A percentile compares a stretch with the other conserved stretches of the same genome.
Evolutionary conservation across 108 stramenopile genomes (phyloP).

Genomic region (Cyclostephanos invisitatus): DNA sequence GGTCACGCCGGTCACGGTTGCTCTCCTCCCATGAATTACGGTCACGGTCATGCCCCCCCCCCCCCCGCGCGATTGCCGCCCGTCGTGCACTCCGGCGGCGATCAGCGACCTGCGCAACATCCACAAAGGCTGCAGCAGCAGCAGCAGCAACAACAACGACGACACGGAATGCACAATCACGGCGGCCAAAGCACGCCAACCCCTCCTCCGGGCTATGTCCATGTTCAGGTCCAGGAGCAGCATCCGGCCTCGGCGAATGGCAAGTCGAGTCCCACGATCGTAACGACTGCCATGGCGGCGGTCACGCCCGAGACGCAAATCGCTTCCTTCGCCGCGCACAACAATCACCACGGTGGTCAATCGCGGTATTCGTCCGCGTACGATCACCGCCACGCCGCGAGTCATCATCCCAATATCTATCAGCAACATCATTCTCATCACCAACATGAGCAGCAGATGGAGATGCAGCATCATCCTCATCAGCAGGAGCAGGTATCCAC

Average conservation of each 20-base stretch:
- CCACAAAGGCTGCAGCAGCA: background rate
- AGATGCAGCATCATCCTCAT: background rate
- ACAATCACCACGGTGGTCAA: background rate
- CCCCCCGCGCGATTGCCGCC: background rate
- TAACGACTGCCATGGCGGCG: background rate
- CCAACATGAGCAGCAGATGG: background rate
- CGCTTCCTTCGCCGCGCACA: background rate
- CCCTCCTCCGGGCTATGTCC: constrained; percentile 7
- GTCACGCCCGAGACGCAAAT: constrained; percentile 5
- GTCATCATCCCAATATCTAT: background rate
- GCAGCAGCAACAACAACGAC: background rate
- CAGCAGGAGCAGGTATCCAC: background rate
- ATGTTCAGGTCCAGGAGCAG: background rate
- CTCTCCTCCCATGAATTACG: background rate
- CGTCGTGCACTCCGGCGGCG: constrained; percentile 6
- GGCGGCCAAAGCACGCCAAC: background rate
- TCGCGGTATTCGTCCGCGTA: background rate
- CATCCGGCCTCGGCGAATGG: background rate
- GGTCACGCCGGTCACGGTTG: background rate
- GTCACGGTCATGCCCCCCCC: background rate
- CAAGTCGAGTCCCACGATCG: constrained; percentile 3
- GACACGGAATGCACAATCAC: background rate
- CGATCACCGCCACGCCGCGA: background rate
- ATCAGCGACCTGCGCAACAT: background rate
- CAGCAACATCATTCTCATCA: constrained; percentile 3